Base-by-base conservation (phyloP, 1,139 yeast species). In the Lodderomyces beijingensis region DNA sequence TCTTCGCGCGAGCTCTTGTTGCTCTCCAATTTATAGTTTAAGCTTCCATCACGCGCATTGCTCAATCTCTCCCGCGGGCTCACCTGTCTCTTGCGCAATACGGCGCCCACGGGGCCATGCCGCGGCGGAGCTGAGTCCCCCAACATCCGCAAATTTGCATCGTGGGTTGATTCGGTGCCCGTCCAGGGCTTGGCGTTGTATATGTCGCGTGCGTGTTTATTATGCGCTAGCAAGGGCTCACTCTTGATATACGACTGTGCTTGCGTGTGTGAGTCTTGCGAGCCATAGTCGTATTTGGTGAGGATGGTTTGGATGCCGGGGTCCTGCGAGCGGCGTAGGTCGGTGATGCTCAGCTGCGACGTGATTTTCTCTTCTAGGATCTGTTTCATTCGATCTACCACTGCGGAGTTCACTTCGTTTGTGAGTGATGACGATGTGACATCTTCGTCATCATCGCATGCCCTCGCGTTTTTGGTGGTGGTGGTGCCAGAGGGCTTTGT, bases 131-230 rank as follows among this genome's bases (percentile, higher is more conserved):
- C 59, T 47, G 56, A 47, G 34, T 85, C 95, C 14, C 72, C 55
- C 3, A 83, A 51, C 88, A 82, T 79, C 27, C 95, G 55, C 20
- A 74, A 48, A 18, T 70, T 70, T 2, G 78, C 58, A 40, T 80
- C 88, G 2, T 54, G 43, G 0, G 50, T 47, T 1, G 62, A 43
- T 45, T 85, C 94, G 1, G 59, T 50, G 0, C 95, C 95, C 0
- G 58, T 61, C 95, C 95, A 87, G 0, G 89, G 86, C 16, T 47
- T 46, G 0, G 74, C 49, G 34, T 60, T 49, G 19, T 54, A 47
- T 3, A 74, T 59, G 1, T 76, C 79, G 36, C 63, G 57, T 0
- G 78, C 67, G 26, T 73, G 78, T 36, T 70, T 73, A 31, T 74
- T 67, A 16, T 38, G 34, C 8, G 38, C 42, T n/a, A 61, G 43